phyloP scores from a whole-genome alignment of 139 green algal genomes.

The Tetraselmis striata region DNA sequence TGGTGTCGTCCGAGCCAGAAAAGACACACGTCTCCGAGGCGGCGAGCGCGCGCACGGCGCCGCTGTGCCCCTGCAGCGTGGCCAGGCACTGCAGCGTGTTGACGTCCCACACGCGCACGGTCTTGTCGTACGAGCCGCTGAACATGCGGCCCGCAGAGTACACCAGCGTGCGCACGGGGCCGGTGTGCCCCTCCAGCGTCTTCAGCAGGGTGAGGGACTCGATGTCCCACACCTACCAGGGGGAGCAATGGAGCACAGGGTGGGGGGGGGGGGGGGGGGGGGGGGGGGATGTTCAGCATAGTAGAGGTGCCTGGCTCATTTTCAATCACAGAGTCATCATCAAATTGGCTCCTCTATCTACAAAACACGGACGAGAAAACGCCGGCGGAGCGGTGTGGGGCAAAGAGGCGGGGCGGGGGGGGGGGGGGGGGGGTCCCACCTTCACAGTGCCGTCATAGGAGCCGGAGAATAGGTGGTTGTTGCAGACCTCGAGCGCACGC shows the following conservation, averaged over 20 bases:
- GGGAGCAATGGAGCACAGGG: too few species aligned
- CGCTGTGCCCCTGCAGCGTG: constrained; percentile 61
- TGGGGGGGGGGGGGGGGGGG: too few species aligned
- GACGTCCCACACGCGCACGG: constrained; percentile 78
- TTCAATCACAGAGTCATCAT: too few species aligned
- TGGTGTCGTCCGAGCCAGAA: constrained; percentile 82
- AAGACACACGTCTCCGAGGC: constrained; percentile 60
- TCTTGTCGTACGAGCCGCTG: constrained; percentile 82
- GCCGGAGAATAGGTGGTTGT: constrained; percentile 61
- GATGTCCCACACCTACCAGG: constrained; percentile 76
- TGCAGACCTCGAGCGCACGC: constrained; percentile 62
- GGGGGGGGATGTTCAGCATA: too few species aligned
- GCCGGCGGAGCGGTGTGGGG: too few species aligned
- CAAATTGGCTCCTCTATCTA: too few species aligned
- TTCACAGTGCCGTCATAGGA: constrained; percentile 70
- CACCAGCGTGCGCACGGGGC: constrained; percentile 80
- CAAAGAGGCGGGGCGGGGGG: too few species aligned
- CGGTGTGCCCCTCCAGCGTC: constrained; percentile 69
- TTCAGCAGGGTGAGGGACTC: constrained; percentile 49
- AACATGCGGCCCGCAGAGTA: constrained; percentile 69
- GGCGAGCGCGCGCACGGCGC: constrained; percentile 75
- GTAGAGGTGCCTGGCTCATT: too few species aligned
- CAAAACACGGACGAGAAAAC: too few species aligned
- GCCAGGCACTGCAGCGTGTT: constrained; percentile 36
- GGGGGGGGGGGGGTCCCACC: constrained; percentile 9